Conservation (phyloP, 257 asterid genomes). For the Solanum ossicruentum region DNA sequence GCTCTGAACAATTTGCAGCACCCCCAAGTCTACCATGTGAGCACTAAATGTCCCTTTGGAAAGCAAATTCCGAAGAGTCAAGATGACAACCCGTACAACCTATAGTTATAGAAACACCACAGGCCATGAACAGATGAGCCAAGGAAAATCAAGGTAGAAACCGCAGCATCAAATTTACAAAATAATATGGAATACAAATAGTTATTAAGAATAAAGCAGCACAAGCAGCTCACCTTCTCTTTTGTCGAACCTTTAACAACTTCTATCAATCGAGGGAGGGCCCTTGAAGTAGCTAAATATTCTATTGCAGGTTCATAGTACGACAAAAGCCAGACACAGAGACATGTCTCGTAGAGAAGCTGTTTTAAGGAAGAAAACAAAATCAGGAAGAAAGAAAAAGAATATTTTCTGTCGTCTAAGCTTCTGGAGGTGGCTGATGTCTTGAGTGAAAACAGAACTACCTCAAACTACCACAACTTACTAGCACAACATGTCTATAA, state of each 20-base stretch:
- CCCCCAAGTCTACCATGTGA: slow-evolving; percentile 70
- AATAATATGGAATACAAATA: not conserved
- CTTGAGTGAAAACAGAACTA: not conserved
- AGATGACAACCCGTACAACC: slow-evolving; percentile 88
- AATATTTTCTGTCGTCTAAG: not conserved
- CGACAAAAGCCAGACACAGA: slow-evolving; percentile 88
- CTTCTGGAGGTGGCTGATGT: not conserved
- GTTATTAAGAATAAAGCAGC: not conserved
- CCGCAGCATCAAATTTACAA: not conserved
- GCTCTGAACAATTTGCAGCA: slow-evolving; percentile 80
- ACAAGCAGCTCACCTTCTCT: slow-evolving; percentile 49
- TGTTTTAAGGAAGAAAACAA: slow-evolving; percentile 27
- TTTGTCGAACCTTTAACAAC: slow-evolving; percentile 89
- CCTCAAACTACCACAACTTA: not conserved
- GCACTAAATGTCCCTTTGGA: slow-evolving; percentile 73
- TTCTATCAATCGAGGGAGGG: slow-evolving; percentile 55
- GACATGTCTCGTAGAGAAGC: slow-evolving; percentile 92
- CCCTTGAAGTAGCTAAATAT: slow-evolving; percentile 64
- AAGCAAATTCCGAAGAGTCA: slow-evolving; percentile 76
- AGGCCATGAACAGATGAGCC: not conserved
- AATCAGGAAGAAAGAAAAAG: not conserved
- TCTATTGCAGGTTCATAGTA: slow-evolving; percentile 91
- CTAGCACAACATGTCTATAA: not conserved
- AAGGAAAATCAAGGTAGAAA: not conserved
- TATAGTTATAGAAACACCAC: slow-evolving; percentile 11